Evolutionary conservation across 768 basidiomycete species (phyloP), one percentile per base, ranked within the genome.

Genomic region (Cyclocybe cylindracea): DNA sequence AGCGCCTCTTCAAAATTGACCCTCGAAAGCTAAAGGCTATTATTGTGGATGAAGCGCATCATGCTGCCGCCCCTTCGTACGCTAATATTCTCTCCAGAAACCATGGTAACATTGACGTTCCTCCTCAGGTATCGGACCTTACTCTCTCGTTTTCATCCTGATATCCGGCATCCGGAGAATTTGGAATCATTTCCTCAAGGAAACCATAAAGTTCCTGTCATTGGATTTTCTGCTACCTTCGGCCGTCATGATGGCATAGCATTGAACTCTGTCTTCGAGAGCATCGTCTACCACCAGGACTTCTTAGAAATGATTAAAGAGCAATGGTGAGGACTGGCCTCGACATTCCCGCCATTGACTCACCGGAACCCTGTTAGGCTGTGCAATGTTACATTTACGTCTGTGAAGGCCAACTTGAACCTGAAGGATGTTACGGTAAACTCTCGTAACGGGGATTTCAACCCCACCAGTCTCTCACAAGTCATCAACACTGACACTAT

Each of bases 181-280:
- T 65, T 75, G 46, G 47, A 63, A n/a, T 65, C 74, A 39, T 39
- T 11, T 24, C 75, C 73, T 19, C 51, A 50, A 39, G 66, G 72
- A 36, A 64, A 66, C 10, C 74, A 83, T 61, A 71, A 72, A 39
- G 82, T 95, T 24, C 93, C 95, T 2, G 85, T 97, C 45, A 78
- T 98, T 40, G 96, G 95, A 0, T 97, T 98, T 65, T 94, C 93
- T 48, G 96, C 96, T 1, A 98, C 96, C 0, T 97, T 97, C 72
- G 87, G 85, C 57, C 80, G 96, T 29, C 91, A 95, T 57, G 96
- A 98, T 59, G 90, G 93, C 4, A 74, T 95, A 2, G 91, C 94
- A 2, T 79, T 98, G 3, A 87, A 91, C 5, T 86, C 88, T 2
- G 87, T 97, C 1, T 98, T 96, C 61, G 84, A 97, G 62, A 77